Evolutionary conservation across 306 rosid genomes (phyloP).

Genomic region (Quercus mongolica): DNA sequence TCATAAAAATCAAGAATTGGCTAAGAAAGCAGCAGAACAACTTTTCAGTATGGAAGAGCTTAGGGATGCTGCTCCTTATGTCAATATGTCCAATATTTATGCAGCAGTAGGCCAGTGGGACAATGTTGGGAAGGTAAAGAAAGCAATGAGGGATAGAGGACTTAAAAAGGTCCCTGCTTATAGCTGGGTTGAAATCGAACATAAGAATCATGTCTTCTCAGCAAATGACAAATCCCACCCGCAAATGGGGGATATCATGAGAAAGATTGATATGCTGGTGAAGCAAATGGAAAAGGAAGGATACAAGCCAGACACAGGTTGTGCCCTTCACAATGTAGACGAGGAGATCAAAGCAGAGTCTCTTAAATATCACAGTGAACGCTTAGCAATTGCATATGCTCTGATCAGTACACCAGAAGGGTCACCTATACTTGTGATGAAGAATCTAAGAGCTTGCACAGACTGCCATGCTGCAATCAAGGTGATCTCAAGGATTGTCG

Average conservation of each 20-base stretch:
- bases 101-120: slow-evolving; percentile 92
- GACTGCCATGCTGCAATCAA: slow-evolving; percentile 79
- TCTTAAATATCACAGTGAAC: slow-evolving; percentile 79
- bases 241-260: slow-evolving; percentile 43
- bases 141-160: slow-evolving; percentile 82
- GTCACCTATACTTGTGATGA: slow-evolving; percentile 74
- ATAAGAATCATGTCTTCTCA: slow-evolving; percentile 62
- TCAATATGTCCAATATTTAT: slow-evolving; percentile 79
- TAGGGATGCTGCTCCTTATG: slow-evolving; percentile 73
- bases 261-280: slow-evolving; percentile 56
- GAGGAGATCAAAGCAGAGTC: slow-evolving; percentile 67
- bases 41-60: slow-evolving; percentile 70
- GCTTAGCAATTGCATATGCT: slow-evolving; percentile 89
- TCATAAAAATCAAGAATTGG: slow-evolving; percentile 74
- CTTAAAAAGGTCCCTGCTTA: slow-evolving; percentile 67
- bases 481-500: slow-evolving; percentile 55
- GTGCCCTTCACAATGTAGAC: slow-evolving; percentile 73
- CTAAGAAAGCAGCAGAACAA: slow-evolving; percentile 63
- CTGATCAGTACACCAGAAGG: slow-evolving; percentile 67
- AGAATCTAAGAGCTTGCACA: slow-evolving; percentile 77
- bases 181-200: slow-evolving; percentile 86
- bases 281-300: slow-evolving; percentile 69
- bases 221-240: slow-evolving; percentile 68
- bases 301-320: slow-evolving; percentile 67
- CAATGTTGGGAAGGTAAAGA: slow-evolving; percentile 69